These are phyloP conservation scores for Fusarium metavorans DNA, from an alignment of 2,329 filamentous ascomycete genomes.

Conservation along the genomic window DNA sequence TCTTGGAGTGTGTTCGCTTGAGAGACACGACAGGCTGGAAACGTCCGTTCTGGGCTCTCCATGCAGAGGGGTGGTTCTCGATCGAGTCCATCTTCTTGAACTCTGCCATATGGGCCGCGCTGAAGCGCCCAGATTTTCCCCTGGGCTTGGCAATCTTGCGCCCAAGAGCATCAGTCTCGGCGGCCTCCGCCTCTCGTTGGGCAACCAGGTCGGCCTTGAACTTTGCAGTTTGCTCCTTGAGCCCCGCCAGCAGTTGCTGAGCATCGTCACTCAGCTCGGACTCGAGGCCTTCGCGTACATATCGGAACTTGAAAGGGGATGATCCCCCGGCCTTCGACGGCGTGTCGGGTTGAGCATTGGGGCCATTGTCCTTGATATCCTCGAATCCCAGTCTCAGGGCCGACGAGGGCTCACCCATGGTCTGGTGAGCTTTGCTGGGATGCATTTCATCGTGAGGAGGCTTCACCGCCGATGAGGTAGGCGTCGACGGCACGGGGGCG, in stretches of 20 bases:
- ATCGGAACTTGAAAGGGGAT: conserved; percentile 76
- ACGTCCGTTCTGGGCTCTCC: conserved; percentile 69
- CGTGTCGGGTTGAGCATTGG: conserved; percentile 64
- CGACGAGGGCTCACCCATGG: conserved; percentile 81
- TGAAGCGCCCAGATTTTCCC: conserved; percentile 83
- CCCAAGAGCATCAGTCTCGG: conserved; percentile 55
- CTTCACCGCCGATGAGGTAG: conserved; percentile 75
- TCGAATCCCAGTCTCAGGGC: conserved; percentile 86
- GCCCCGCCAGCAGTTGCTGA: conserved; percentile 71
- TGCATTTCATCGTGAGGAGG: conserved; percentile 89
- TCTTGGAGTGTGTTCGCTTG: conserved; percentile 60
- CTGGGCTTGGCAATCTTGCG: conserved; percentile 86
- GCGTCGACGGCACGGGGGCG: conserved; percentile 62
- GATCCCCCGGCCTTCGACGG: conserved; percentile 70
- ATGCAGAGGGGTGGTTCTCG: conserved; percentile 84
- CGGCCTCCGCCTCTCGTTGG: conserved; percentile 67
- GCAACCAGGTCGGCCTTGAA: conserved; percentile 77
- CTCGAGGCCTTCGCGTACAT: conserved; percentile 66
- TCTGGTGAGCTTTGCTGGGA: conserved; percentile 83
- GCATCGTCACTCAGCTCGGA: conserved; percentile 71
- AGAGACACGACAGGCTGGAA: conserved; percentile 61
- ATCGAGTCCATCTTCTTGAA: conserved; percentile 99
- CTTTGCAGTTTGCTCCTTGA: conserved; percentile 77
- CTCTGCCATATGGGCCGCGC: conserved; percentile 84
- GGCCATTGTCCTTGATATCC: conserved; percentile 69